Evolutionary conservation across 768 basidiomycete species (phyloP).

Genomic region (Xerocomellus amylosporus): DNA sequence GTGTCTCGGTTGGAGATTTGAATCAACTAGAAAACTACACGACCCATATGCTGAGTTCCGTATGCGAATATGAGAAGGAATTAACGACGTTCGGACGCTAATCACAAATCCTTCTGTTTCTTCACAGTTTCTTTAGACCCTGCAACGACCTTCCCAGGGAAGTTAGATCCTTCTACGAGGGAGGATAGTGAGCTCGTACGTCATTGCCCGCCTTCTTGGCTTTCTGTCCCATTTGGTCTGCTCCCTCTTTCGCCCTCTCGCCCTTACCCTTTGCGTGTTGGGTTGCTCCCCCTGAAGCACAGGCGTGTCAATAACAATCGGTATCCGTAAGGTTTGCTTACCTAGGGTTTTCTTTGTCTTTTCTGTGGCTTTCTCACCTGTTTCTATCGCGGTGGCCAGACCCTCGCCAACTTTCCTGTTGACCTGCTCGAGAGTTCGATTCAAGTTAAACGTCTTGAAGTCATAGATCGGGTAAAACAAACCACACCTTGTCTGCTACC

Average conservation of each 20-base stretch:
- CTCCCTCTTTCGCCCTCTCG: conserved; percentile 1
- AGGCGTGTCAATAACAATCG: neutral
- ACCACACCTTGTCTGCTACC: conserved; percentile 36
- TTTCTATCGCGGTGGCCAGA: conserved; percentile 42
- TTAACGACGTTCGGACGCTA: neutral
- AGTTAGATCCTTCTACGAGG: neutral
- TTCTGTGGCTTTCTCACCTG: conserved; percentile 39
- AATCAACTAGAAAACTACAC: neutral
- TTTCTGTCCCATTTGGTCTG: conserved; percentile 8
- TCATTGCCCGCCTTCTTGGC: conserved; percentile 12
- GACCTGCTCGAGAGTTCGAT: conserved; percentile 25
- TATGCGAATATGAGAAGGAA: neutral
- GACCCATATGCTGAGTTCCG: neutral
- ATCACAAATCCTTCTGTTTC: conserved; percentile 13
- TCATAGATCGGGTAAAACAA: neutral
- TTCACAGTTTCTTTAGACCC: conserved; percentile 19
- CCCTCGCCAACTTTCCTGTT: conserved; percentile 40
- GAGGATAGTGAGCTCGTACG: neutral
- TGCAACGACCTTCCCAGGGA: conserved; percentile 7
- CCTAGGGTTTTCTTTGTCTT: conserved; percentile 38
- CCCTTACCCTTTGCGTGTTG: conserved; percentile 2
- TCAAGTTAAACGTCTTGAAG: neutral
- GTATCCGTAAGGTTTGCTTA: conserved; percentile 1
- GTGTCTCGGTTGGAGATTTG: neutral
- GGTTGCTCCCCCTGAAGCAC: neutral